A percentile compares a stretch with the other conserved stretches of the same genome.
Conservation (phyloP, 2,329 filamentous ascomycete species). For the Domatiomyces catenatus region DNA sequence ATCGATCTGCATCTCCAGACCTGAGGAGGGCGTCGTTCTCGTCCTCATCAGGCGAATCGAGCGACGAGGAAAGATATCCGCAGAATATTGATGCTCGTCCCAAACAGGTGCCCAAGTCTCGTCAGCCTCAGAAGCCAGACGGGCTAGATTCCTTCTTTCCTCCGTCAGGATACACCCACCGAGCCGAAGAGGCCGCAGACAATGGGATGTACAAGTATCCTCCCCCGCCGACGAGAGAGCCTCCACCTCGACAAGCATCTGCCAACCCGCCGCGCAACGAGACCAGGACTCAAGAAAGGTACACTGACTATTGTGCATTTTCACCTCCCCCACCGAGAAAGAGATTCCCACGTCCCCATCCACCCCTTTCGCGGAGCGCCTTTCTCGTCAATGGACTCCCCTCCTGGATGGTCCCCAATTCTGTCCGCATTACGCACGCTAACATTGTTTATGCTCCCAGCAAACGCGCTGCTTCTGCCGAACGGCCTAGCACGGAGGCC, state of each 20-base stretch:
- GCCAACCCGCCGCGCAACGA: neutral
- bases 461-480: neutral
- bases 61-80: neutral
- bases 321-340: neutral
- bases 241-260: neutral
- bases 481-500: neutral
- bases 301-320: neutral
- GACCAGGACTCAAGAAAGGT: neutral
- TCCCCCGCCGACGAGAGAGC: neutral
- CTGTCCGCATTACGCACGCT: slow-evolving; percentile 6
- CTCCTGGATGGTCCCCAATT: slow-evolving; percentile 18
- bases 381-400: slow-evolving; percentile 13
- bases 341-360: neutral
- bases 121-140: neutral
- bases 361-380: slow-evolving; percentile 2
- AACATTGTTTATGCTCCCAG: neutral
- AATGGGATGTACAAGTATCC: neutral
- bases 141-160: neutral
- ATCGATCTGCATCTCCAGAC: slow-evolving; percentile 32
- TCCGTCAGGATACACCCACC: neutral
- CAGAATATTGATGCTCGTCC: neutral
- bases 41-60: neutral
- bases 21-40: slow-evolving; percentile 10
- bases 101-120: neutral
- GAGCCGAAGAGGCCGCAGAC: neutral